Evolutionary conservation across 2,329 filamentous ascomycete species (phyloP).

Genomic region (Hypomyces rosellus): DNA sequence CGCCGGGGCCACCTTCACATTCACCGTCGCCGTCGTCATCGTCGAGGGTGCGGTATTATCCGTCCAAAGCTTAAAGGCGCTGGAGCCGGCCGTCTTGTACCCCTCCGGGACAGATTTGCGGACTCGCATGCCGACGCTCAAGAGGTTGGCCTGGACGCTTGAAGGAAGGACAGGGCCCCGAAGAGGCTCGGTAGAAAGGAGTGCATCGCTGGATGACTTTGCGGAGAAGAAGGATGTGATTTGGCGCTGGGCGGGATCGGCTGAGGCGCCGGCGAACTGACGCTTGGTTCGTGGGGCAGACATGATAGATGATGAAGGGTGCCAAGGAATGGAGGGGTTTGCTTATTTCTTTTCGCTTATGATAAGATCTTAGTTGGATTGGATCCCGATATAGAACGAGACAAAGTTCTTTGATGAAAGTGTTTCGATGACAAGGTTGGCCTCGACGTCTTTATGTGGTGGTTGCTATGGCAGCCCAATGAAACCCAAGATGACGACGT

Average conservation of each 20-base stretch:
- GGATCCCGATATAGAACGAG: not conserved
- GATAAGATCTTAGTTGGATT: not conserved
- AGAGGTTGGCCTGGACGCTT: conserved; percentile 71
- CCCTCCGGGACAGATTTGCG: conserved; percentile 90
- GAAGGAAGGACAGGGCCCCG: conserved; percentile 50
- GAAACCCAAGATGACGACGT: not conserved
- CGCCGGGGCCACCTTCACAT: conserved; percentile 2
- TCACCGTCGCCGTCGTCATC: not conserved
- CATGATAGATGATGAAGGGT: conserved; percentile 31
- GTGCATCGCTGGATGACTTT: conserved; percentile 32
- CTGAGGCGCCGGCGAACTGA: conserved; percentile 53
- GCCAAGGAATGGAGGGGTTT: not conserved
- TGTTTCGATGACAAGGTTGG: not conserved
- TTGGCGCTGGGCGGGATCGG: conserved; percentile 52
- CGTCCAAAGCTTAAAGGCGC: conserved; percentile 47
- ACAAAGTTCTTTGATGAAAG: not conserved
- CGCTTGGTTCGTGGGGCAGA: conserved; percentile 52
- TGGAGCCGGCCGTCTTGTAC: conserved; percentile 66
- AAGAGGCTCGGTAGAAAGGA: conserved; percentile 16
- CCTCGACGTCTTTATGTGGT: not conserved
- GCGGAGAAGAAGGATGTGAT: conserved; percentile 58
- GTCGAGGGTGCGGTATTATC: conserved; percentile 19
- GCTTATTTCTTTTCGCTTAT: not conserved
- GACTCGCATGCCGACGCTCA: conserved; percentile 89
- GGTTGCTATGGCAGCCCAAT: not conserved